These are phyloP conservation scores for Boletellus dicymbophilus DNA, from an alignment of 1,284 basidiomycete species.

Conservation along the genomic window DNA sequence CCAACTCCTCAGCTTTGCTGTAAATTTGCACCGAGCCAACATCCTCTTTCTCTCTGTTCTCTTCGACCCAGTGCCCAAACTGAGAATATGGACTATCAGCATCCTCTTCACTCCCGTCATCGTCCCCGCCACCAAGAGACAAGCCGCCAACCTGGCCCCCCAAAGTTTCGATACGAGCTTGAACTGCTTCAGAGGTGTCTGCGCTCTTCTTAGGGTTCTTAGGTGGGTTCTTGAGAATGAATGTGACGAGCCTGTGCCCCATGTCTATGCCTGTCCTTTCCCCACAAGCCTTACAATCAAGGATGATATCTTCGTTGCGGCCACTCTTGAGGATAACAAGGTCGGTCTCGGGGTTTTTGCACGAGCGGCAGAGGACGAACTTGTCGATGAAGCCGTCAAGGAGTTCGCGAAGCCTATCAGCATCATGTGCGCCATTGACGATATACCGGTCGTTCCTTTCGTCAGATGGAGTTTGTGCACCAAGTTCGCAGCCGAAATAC, in stretches of 20 bases:
- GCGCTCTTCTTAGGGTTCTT: slow-evolving; percentile 81
- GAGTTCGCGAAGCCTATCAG: slow-evolving; percentile 91
- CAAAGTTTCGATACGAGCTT: slow-evolving; percentile 81
- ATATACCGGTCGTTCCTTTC: slow-evolving; percentile 98
- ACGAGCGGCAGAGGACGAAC: slow-evolving; percentile 95
- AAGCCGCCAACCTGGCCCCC: slow-evolving; percentile 58
- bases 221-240: slow-evolving; percentile 98
- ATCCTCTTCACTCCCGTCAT: slow-evolving; percentile 85
- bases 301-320: slow-evolving; percentile 80
- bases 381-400: slow-evolving; percentile 98
- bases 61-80: slow-evolving; percentile 87
- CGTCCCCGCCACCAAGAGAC: slow-evolving; percentile 45
- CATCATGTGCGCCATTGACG: slow-evolving; percentile 97
- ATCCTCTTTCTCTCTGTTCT: slow-evolving; percentile 61
- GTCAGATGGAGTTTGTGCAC: slow-evolving; percentile 96
- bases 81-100: slow-evolving; percentile 84
- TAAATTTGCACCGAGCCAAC: slow-evolving; percentile 69
- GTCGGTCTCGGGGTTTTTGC: slow-evolving; percentile 99
- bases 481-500: slow-evolving; percentile 99
- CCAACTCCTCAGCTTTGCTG: slow-evolving; percentile 91
- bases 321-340: slow-evolving; percentile 84
- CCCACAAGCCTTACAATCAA: slow-evolving; percentile 99
- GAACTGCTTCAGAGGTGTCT: slow-evolving; percentile 91
- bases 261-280: slow-evolving; percentile 92
- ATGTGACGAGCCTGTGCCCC: slow-evolving; percentile 96